Evolutionary conservation across 192 early-diverging fungal species (phyloP).

Genomic region (Physocladia obscura): DNA sequence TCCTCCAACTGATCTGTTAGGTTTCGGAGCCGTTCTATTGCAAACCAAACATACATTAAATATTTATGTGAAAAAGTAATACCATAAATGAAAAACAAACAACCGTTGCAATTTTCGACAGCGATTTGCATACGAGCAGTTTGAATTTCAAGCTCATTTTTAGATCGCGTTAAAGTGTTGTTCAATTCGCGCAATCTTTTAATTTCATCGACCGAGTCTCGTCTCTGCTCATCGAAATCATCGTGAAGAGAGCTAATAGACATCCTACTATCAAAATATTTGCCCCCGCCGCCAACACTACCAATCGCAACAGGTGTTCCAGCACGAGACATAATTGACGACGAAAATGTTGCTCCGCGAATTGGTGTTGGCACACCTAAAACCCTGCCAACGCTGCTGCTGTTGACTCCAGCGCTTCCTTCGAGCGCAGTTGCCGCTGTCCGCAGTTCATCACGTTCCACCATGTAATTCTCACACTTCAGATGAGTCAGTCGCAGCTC

Average conservation of each 20-base stretch:
- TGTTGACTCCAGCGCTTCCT: background rate
- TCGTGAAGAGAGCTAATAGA: background rate
- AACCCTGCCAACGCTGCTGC: background rate
- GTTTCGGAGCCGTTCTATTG: slow-evolving; percentile 55
- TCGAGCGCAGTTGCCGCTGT: background rate
- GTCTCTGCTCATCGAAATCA: slow-evolving; percentile 14
- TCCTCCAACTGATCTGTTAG: slow-evolving; percentile 49
- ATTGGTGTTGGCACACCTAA: too few relatives aligned
- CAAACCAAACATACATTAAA: background rate
- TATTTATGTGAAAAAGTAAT: too few relatives aligned
- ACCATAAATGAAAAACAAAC: too few relatives aligned
- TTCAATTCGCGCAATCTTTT: slow-evolving; percentile 57
- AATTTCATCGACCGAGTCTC: slow-evolving; percentile 33
- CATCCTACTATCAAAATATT: background rate
- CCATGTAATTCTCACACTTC: slow-evolving; percentile 51
- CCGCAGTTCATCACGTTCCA: slow-evolving; percentile 53
- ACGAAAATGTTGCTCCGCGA: background rate
- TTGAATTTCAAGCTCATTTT: slow-evolving; percentile 59
- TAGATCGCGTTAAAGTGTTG: slow-evolving; percentile 51
- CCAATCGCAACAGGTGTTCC: background rate
- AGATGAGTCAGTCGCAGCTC: slow-evolving; percentile 57
- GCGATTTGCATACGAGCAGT: slow-evolving; percentile 64
- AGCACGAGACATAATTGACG: background rate
- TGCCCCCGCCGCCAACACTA: background rate
- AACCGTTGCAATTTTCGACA: slow-evolving; percentile 44